These are phyloP conservation scores for Phyllosticta citrichinensis DNA, from an alignment of 2,329 filamentous ascomycete genomes.

Conservation along the genomic window DNA sequence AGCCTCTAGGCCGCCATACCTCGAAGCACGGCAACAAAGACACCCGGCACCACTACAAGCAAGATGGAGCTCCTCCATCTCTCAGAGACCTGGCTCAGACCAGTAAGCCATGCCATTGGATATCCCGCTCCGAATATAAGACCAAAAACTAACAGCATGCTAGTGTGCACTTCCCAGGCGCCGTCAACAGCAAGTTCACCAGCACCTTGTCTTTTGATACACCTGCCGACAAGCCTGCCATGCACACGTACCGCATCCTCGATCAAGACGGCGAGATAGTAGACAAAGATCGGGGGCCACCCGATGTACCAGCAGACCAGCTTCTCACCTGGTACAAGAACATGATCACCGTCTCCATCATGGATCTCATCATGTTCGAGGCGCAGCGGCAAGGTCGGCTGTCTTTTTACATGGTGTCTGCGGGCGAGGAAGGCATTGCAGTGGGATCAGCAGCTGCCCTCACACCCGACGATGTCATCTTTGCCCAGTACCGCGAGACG, in stretches of 20 bases:
- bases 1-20: neutral
- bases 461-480: constrained; percentile 76
- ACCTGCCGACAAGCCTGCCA: constrained; percentile 60
- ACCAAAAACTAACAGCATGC: neutral
- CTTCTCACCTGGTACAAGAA: constrained; percentile 51
- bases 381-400: constrained; percentile 89
- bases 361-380: constrained; percentile 98
- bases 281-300: constrained; percentile 58
- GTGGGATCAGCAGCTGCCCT: constrained; percentile 81
- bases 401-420: constrained; percentile 94
- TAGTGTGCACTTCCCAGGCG: constrained; percentile 74
- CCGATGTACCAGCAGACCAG: constrained; percentile 55
- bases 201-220: constrained; percentile 66
- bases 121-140: neutral
- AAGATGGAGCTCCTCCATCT: constrained; percentile 37
- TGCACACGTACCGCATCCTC: constrained; percentile 86
- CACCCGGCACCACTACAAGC: neutral
- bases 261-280: constrained; percentile 80
- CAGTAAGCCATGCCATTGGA: constrained; percentile 35
- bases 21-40: neutral
- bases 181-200: constrained; percentile 88
- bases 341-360: constrained; percentile 65
- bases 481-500: constrained; percentile 89
- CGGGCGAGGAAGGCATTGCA: constrained; percentile 88
- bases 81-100: constrained; percentile 49